phyloP scores from a whole-genome alignment of 2,329 filamentous ascomycete species.

The Hymenoscyphus scutula region DNA sequence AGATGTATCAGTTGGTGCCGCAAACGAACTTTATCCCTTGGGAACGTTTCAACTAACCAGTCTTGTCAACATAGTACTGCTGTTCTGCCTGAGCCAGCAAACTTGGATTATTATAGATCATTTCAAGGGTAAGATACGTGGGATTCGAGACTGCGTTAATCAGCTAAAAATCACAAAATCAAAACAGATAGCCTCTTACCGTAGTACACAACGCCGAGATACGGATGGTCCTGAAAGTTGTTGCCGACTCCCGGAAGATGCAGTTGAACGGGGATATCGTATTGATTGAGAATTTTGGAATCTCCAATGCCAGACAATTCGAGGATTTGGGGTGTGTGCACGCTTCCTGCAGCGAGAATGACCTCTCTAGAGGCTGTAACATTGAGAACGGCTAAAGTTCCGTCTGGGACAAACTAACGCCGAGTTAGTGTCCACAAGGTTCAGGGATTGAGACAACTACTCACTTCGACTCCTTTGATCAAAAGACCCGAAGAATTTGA shows the following conservation, averaged over 20 bases:
- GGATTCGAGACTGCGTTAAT: constrained; percentile 24
- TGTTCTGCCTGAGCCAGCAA: constrained; percentile 22
- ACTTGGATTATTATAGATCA: constrained; percentile 21
- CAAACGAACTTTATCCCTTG: not conserved
- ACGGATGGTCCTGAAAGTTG: constrained; percentile 56
- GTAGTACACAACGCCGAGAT: constrained; percentile 28
- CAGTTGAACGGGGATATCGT: constrained; percentile 49
- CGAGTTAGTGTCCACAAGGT: constrained; percentile 5
- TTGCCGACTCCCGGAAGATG: constrained; percentile 62
- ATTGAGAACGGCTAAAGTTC: constrained; percentile 21
- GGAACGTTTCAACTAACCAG: constrained; percentile 17
- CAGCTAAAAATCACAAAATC: constrained; percentile 8
- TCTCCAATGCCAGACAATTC: constrained; percentile 47
- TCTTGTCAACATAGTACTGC: constrained; percentile 31
- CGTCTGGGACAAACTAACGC: constrained; percentile 25
- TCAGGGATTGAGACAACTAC: constrained; percentile 6
- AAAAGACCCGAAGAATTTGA: constrained; percentile 17
- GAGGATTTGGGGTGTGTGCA: constrained; percentile 47
- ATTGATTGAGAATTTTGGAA: constrained; percentile 37
- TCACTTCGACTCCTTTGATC: constrained; percentile 42
- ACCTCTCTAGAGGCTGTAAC: constrained; percentile 49
- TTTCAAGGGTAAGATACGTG: constrained; percentile 24
- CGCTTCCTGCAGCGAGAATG: constrained; percentile 46
- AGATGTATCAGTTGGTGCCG: not conserved
- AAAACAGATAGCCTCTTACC: constrained; percentile 15